Base-by-base conservation (phyloP, 2,329 filamentous ascomycete genomes). In the Colletotrichum tropicale region DNA sequence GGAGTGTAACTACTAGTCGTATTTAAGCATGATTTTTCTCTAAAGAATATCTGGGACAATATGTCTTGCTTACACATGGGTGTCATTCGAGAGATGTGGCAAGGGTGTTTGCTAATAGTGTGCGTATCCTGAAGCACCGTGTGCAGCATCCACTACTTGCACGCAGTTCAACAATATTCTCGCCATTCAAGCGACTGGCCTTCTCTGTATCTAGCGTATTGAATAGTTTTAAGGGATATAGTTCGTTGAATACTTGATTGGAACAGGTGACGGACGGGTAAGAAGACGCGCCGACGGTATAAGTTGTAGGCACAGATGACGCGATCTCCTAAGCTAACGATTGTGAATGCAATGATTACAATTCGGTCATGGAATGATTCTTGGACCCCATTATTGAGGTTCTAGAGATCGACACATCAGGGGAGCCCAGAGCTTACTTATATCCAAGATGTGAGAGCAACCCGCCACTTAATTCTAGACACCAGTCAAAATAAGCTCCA, bases 241-340 rank as follows among this genome's bases (percentile, higher is more conserved):
- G 18, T 48, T 2, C 0, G 18, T 18, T 6, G 18, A 48, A 48
- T 6, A n/a, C 9, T n/a, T 48, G 18, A 1, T 5, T 10, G 8
- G 36, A 7, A 38, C 15, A 7, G 15, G 3, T 38, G 36, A n/a
- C n/a, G n/a, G n/a, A n/a, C n/a, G n/a, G n/a, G 7, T 3, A 3
- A 18, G 36, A 18, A 18, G 2, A 18, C 15, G 36, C 36, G 15
- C 36, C 8, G 13, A 36, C 6, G 36, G 36, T 3, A 8, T 38
- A 4, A 38, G 2, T 8, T 43, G 8, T 10, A 5, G 8, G 8
- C 5, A 5, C 8, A 43, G 8, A 8, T 6, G 1, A 8, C 8
- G 18, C 6, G 0, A 9, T n/a, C 10, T n/a, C 2, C 5, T 1
- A 8, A 43, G 16, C 8, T 5, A 8, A 43, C 8, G 0, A 6